Evolutionary conservation across 169 alveolate species (phyloP), one percentile per base, ranked within the genome.

Genomic region (Perkinsus olseni): DNA sequence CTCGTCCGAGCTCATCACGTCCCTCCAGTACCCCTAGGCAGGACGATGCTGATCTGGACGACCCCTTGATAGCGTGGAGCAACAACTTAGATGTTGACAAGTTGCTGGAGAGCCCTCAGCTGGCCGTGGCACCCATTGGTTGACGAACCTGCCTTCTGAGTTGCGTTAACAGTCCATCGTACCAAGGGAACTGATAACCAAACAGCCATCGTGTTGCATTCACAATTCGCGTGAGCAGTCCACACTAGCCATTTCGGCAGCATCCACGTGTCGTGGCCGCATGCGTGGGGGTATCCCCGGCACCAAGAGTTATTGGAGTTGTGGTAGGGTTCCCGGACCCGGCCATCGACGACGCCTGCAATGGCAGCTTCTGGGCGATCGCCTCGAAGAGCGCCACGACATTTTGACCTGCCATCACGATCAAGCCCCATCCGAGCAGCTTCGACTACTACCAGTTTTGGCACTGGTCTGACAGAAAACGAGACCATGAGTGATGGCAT

Each of bases 401-500:
- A 24, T 62, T 62, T 24, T 62, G 82, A 62, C 82, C 82, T 62
- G 17, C 37, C 1, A 21, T 21, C 37, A 3, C 34, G 17, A 28
- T 6, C 28, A 62, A 13, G 96, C 37, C 82, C 95, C 0, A 95
- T 95, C 13, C 93, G 91, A 74, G 82, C 4, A 8, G 8, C 1
- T 62, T 6, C 28, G 10, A 28, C 4, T 6, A 0, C 91, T 93
- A 38, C 97, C 97, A 13, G 96, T 90, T 93, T 95, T 95, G 51
- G 97, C 97, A 1, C 95, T 92, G 36, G 95, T 94, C 91, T 93
- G 94, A 28, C 74, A 38, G 91, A 45, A 92, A 13, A 94, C 37
- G 0, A 94, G 92, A 28, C 93, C 91, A 20, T 93, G 90, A 31
- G 91, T 92, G 50, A 93, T 94, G 38, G 98, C 97, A 92, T 94